Conservation (phyloP, 2,329 filamentous ascomycete genomes). For the Alternaria sp. region DNA sequence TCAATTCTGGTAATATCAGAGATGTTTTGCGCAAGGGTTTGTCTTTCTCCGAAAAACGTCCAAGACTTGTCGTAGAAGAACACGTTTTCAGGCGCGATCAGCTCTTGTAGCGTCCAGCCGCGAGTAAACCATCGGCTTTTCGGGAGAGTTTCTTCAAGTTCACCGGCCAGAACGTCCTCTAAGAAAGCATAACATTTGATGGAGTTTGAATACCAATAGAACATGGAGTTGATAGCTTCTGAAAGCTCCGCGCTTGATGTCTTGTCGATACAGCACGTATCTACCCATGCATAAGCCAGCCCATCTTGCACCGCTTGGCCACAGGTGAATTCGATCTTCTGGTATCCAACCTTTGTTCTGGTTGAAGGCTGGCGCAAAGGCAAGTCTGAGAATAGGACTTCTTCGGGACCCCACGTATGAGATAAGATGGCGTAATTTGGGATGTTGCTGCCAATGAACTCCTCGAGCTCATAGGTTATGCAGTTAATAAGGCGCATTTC, state of each 20-base stretch:
- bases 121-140: not conserved
- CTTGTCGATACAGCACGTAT: not conserved
- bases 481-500: not conserved
- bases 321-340: not conserved
- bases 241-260: not conserved
- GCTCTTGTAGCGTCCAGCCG: not conserved
- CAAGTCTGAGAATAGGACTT: not conserved
- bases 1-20: no score
- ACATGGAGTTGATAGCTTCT: not conserved
- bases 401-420: not conserved
- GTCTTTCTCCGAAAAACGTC: no score
- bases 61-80: not conserved
- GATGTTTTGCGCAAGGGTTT: no score
- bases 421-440: not conserved
- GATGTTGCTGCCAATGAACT: not conserved
- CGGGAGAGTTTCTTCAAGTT: no score
- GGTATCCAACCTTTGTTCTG: not conserved
- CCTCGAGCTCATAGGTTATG: not conserved
- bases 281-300: not conserved
- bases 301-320: not conserved
- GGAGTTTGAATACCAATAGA: not conserved
- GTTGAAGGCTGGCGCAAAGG: not conserved
- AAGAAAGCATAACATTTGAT: not conserved
- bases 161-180: rapidly evolving
- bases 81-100: not conserved